phyloP scores from a whole-genome alignment of 2,329 filamentous ascomycete species.

The Arthrobotrys sphaeroides region DNA sequence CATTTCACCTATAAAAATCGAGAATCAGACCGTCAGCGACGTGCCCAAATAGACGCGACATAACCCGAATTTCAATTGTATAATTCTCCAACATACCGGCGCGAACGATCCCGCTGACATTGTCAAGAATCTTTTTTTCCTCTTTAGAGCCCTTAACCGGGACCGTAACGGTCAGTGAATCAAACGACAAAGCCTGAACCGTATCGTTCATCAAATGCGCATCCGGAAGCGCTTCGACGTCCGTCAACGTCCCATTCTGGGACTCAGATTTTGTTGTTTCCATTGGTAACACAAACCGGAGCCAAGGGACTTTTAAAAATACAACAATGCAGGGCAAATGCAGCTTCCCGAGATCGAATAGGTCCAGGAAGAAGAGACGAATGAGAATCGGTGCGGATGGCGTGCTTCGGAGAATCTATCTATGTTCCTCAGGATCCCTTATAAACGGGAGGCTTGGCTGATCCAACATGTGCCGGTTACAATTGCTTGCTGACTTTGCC shows the following conservation, averaged over 20 bases:
- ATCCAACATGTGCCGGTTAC: background rate
- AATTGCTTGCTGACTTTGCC: background rate
- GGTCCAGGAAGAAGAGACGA: background rate
- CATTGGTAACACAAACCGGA: background rate
- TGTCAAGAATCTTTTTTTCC: constrained; percentile 44
- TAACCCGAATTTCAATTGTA: background rate
- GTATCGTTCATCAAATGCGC: constrained; percentile 51
- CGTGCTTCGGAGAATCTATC: constrained; percentile 5
- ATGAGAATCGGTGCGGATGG: background rate
- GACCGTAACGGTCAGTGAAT: constrained; percentile 25
- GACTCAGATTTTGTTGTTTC: constrained; percentile 12
- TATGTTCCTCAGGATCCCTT: background rate
- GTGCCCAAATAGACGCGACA: background rate
- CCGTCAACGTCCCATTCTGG: constrained; percentile 14
- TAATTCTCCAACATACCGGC: constrained; percentile 30
- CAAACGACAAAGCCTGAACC: constrained; percentile 38
- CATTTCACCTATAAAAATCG: constrained; percentile 70
- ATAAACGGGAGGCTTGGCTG: constrained; percentile 2
- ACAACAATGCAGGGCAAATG: constrained; percentile 3
- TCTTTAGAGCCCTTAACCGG: constrained; percentile 38
- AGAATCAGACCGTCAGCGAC: background rate
- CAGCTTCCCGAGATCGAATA: background rate
- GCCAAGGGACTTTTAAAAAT: constrained; percentile 2
- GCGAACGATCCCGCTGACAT: constrained; percentile 49
- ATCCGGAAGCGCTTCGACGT: constrained; percentile 44